Percentiles rank a stretch among this genome's conserved stretches.
phyloP scores from a whole-genome alignment of 2,329 filamentous ascomycete species.

The Dendryphion nanum region DNA sequence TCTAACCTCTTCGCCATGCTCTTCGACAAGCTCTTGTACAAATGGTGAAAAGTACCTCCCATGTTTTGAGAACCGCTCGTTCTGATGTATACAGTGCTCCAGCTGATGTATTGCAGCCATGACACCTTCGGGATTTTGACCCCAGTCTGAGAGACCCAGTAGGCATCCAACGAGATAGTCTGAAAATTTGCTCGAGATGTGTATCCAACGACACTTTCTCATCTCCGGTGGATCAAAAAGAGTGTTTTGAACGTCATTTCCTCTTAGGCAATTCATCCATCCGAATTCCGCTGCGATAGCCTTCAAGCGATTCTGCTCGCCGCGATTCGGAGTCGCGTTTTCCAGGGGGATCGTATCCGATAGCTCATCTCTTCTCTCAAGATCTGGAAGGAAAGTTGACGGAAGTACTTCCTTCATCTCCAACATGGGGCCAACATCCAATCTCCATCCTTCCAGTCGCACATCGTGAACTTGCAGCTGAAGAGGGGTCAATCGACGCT shows the following conservation, averaged over 20 bases:
- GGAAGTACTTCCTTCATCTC: conserved; percentile 39
- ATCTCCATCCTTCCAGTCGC: conserved; percentile 31
- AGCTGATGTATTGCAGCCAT: conserved; percentile 29
- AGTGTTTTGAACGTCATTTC: conserved; percentile 28
- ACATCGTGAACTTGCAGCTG: conserved; percentile 43
- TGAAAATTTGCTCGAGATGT: conserved; percentile 43
- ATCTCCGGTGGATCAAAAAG: conserved; percentile 23
- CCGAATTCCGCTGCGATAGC: conserved; percentile 41
- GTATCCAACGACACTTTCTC: conserved; percentile 43
- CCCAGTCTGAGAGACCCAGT: conserved; percentile 32
- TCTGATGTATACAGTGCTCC: conserved; percentile 37
- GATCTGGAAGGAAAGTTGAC: conserved; percentile 34
- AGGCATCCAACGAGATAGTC: conserved; percentile 39
- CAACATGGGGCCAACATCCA: conserved; percentile 35
- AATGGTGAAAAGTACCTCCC: conserved; percentile 45
- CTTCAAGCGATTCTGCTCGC: conserved; percentile 36
- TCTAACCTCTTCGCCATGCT: conserved; percentile 4
- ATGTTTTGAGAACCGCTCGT: conserved; percentile 46
- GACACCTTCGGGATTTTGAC: conserved; percentile 12
- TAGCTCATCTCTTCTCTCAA: conserved; percentile 22
- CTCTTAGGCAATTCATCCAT: conserved; percentile 42
- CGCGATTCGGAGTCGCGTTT: conserved; percentile 26
- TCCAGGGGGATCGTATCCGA: conserved; percentile 15
- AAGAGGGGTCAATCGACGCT: conserved; percentile 39
- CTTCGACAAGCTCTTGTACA: conserved; percentile 30